Evolutionary conservation across 192 early-diverging fungal genomes (phyloP).

Genomic region (Coemansia sp.): DNA sequence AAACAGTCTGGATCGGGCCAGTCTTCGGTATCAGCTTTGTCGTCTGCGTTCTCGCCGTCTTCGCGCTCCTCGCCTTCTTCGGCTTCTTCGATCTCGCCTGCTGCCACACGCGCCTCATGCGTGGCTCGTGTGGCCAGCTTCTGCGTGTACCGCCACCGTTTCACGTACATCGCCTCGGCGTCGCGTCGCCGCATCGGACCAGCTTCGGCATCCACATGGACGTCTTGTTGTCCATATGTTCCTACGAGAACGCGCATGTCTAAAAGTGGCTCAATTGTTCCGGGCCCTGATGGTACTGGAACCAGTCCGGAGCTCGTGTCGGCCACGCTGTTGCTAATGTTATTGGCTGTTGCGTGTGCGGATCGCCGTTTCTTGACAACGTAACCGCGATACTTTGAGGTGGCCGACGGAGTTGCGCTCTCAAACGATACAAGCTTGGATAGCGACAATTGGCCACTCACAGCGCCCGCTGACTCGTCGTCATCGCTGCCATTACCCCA

Average conservation of each 20-base stretch:
- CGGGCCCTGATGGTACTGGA: slow-evolving; percentile 26
- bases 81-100: slow-evolving; percentile 50
- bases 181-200: slow-evolving; percentile 28
- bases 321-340: background rate
- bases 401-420: slow-evolving; percentile 15
- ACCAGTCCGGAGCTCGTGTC: slow-evolving; percentile 7
- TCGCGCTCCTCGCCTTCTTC: slow-evolving; percentile 52
- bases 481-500: background rate
- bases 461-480: background rate
- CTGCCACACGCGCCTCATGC: slow-evolving; percentile 29
- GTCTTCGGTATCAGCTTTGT: slow-evolving; percentile 19
- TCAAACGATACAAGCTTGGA: slow-evolving; percentile 25
- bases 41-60: slow-evolving; percentile 24
- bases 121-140: slow-evolving; percentile 30
- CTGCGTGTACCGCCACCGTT: slow-evolving; percentile 46
- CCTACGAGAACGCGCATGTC: slow-evolving; percentile 36
- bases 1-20: slow-evolving; percentile 46
- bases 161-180: slow-evolving; percentile 35
- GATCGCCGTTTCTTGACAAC: slow-evolving; percentile 46
- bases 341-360: slow-evolving; percentile 6
- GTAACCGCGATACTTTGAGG: slow-evolving; percentile 43
- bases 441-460: slow-evolving; percentile 13
- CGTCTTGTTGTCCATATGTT: slow-evolving; percentile 39
- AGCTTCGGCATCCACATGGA: slow-evolving; percentile 7
- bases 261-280: slow-evolving; percentile 33